Evolutionary conservation across 805 yeast genomes (phyloP), one percentile per base, ranked within the genome.

Genomic region (Metschnikowia cubensis): DNA sequence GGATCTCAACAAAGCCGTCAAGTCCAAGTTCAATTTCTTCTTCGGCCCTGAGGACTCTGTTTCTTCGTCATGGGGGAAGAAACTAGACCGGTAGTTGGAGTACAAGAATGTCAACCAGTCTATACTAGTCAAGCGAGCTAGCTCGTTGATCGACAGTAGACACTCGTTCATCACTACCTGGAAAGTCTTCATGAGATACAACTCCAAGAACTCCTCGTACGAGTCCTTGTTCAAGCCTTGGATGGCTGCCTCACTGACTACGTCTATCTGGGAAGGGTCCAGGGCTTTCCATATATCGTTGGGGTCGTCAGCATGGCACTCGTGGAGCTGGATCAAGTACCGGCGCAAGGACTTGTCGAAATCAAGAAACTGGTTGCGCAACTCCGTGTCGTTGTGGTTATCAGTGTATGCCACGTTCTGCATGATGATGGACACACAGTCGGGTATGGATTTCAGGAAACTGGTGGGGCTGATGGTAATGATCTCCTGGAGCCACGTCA

Each of bases 31-130:
- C 43, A 56, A 52, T 25, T 51, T 56, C 8, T 58, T 59, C n/a
- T 43, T 43, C 8, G 39, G 46, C 8, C 39, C 38, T 2, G 17
- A 6, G 17, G 21, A 17, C n/a, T 56, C 61, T 4, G 56, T 58
- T 6, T 49, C 51, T 11, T 47, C 44, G 36, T 72, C 68, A 8
- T 64, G 60, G 25, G 65, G 60, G 40, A 69, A 64, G 42, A 70
- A 70, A 25, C 65, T 57, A 4, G 63, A 56, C 2, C 72, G 62
- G 50, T 85, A 84, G 56, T 84, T 84, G 25, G 81, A 76, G 61
- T 90, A 92, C 37, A 94, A 74, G 77, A 89, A 81, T 14, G 83
- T 82, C 32, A 94, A 73, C 99, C 99, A 94, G 55, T 91, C 96
- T 34, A 94, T 70, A 21, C 94, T 84, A 0, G 95, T 89, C 33